phyloP scores from a whole-genome alignment of 495 filamentous ascomycete species.

The Penicillium turbatum region DNA sequence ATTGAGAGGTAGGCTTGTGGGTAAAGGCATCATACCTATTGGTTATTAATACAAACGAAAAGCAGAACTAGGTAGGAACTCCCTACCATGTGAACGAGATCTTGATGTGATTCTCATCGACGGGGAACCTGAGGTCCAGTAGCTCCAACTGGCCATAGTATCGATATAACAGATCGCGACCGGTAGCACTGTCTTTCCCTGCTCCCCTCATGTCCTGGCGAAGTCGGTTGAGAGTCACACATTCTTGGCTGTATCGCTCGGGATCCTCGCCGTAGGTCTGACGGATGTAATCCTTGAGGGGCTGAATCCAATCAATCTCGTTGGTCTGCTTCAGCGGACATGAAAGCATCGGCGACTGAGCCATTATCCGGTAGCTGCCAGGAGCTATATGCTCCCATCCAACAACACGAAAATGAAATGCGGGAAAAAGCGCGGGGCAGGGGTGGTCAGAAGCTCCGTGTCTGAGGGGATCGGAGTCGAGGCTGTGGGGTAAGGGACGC shows the following conservation, averaged over 20 bases:
- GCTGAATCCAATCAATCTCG: slow-evolving; percentile 96
- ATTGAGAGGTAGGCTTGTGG: slow-evolving; percentile 90
- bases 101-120: slow-evolving; percentile 98
- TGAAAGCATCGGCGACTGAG: slow-evolving; percentile 86
- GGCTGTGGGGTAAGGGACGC: slow-evolving; percentile 28
- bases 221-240: slow-evolving; percentile 89
- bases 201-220: slow-evolving; percentile 98
- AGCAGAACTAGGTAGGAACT: neutral
- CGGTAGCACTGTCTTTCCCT: slow-evolving; percentile 92
- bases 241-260: slow-evolving; percentile 91
- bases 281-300: slow-evolving; percentile 90
- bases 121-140: slow-evolving; percentile 89
- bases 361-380: slow-evolving; percentile 48
- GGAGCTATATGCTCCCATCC: slow-evolving; percentile 44
- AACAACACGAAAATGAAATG: slow-evolving; percentile 10
- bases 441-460: slow-evolving; percentile 10
- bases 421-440: slow-evolving; percentile 9
- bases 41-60: neutral
- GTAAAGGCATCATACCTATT: slow-evolving; percentile 97
- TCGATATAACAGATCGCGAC: slow-evolving; percentile 88
- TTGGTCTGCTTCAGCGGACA: slow-evolving; percentile 95
- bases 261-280: slow-evolving; percentile 94
- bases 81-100: slow-evolving; percentile 95
- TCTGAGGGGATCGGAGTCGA: slow-evolving; percentile 19
- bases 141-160: slow-evolving; percentile 98